Percentiles rank a stretch among this genome's conserved stretches.
Evolutionary conservation across 228 moss, liverwort and hornwort genomes (phyloP).

Genomic region (Sphagnum fallax): DNA sequence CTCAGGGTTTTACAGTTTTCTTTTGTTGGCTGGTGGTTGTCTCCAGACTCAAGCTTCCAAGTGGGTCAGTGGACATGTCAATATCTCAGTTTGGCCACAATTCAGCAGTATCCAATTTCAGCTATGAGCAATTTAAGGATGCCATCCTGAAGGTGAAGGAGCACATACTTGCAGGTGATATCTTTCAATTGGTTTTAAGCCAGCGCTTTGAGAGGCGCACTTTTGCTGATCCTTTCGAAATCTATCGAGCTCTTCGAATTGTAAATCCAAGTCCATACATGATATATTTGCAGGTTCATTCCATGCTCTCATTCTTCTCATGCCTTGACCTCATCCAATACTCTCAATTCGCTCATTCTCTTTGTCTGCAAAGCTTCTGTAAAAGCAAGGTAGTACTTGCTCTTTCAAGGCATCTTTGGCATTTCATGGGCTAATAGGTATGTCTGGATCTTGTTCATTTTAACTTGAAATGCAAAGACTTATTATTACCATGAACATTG

Average conservation of each 20-base stretch:
- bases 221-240: slow-evolving; percentile 51
- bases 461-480: too few relatives aligned
- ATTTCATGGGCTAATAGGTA: too few relatives aligned
- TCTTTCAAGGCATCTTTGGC: too few relatives aligned
- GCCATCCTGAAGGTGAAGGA: slow-evolving; percentile 40
- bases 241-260: slow-evolving; percentile 45
- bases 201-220: slow-evolving; percentile 58
- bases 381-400: too few relatives aligned
- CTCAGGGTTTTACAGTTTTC: too few relatives aligned
- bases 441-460: too few relatives aligned
- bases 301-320: slow-evolving; percentile 4
- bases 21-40: too few relatives aligned
- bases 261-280: slow-evolving; percentile 61
- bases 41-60: background rate
- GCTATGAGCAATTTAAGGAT: slow-evolving; percentile 25
- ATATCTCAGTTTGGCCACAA: slow-evolving; percentile 34
- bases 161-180: slow-evolving; percentile 53
- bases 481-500: background rate
- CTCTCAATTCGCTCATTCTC: too few relatives aligned
- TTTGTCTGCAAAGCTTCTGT: too few relatives aligned
- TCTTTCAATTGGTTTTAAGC: slow-evolving; percentile 55
- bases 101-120: slow-evolving; percentile 31
- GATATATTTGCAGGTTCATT: slow-evolving; percentile 33
- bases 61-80: slow-evolving; percentile 27
- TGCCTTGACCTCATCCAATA: too few relatives aligned